Base-by-base conservation (phyloP, 257 asterid genomes). In the Avicennia marina region DNA sequence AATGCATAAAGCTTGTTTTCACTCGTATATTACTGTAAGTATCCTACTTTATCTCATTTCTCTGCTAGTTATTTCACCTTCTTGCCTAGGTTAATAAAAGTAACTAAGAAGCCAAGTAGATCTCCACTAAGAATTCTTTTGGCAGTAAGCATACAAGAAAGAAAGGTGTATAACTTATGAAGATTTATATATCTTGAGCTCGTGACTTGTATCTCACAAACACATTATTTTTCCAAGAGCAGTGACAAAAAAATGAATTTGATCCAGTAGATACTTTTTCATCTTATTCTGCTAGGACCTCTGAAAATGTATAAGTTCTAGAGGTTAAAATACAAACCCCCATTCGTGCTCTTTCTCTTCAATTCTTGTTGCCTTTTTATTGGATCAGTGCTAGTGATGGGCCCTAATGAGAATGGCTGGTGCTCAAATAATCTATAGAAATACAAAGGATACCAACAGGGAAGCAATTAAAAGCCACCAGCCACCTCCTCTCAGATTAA, bases 81-180 rank as follows among this genome's bases (percentile, higher is more conserved):
- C 18, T 47, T 31, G 10, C 58, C 6, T 56, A 46, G 41, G n/a
- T 50, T 32, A 39, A 32, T 24, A 44, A 6, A 51, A 43, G 43
- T 45, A 43, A 60, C 29, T 53, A 59, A 34, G 62, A 59, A 33
- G 42, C 16, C 6, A 54, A 17, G 29, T 24, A 45, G 15, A 57
- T 33, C 55, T 48, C 43, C 38, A 25, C 17, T 36, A n/a, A 18
- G 19, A 31, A 47, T 40, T 58, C n/a, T n/a, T n/a, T n/a, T n/a
- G n/a, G n/a, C n/a, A n/a, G n/a, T n/a, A n/a, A n/a, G n/a, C n/a
- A n/a, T 61, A 46, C 52, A 41, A 41, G 53, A 22, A 9, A 29
- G 4, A 8, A 29, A 29, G 34, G 34, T 29, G 8, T 8, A 29
- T 29, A 29, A 31, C 26, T 19, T 24, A 33, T 8, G 41, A 49